phyloP scores from a whole-genome alignment of 2,329 filamentous ascomycete genomes.

The Trichoderma gracile region DNA sequence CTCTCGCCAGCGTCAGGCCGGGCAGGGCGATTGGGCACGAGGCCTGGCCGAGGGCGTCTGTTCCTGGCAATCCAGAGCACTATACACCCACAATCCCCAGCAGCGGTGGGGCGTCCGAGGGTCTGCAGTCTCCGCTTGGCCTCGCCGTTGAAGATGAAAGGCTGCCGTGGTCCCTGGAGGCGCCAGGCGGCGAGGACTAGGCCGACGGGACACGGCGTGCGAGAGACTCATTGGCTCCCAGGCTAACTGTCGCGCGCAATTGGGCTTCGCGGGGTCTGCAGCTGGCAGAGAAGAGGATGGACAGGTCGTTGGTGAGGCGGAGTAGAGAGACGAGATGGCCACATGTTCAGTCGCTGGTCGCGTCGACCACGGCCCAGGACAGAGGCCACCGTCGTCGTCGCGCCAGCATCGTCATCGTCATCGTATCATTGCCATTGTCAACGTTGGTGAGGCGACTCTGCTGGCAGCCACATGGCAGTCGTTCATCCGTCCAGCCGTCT shows the following conservation, averaged over 20 bases:
- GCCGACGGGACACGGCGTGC: constrained; percentile 5
- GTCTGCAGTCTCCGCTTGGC: constrained; percentile 8
- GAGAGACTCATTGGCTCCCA: constrained; percentile 21
- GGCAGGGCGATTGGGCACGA: constrained; percentile 40
- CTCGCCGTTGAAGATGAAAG: constrained; percentile 22
- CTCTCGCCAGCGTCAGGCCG: constrained; percentile 29
- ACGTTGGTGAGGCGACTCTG: not conserved
- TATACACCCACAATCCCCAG: not conserved
- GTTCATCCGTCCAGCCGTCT: not conserved
- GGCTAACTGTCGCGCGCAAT: constrained; percentile 13
- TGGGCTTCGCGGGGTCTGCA: not conserved
- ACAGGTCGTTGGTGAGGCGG: constrained; percentile 15
- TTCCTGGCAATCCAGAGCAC: constrained; percentile 14
- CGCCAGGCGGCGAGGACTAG: constrained; percentile 20
- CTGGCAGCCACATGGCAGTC: not conserved
- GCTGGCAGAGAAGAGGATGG: not conserved
- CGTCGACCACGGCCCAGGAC: not conserved
- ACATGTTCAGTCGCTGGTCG: constrained; percentile 5
- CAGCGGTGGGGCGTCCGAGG: constrained; percentile 22
- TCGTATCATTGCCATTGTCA: not conserved
- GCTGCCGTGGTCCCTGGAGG: constrained; percentile 22
- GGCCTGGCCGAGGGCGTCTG: constrained; percentile 33
- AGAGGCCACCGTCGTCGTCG: not conserved
- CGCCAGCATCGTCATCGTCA: not conserved
- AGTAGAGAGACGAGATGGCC: constrained; percentile 1